Percentiles rank a stretch among this genome's conserved stretches.
Conservation (phyloP, 148 eudicot species). For the Salicornia ramosissima region DNA sequence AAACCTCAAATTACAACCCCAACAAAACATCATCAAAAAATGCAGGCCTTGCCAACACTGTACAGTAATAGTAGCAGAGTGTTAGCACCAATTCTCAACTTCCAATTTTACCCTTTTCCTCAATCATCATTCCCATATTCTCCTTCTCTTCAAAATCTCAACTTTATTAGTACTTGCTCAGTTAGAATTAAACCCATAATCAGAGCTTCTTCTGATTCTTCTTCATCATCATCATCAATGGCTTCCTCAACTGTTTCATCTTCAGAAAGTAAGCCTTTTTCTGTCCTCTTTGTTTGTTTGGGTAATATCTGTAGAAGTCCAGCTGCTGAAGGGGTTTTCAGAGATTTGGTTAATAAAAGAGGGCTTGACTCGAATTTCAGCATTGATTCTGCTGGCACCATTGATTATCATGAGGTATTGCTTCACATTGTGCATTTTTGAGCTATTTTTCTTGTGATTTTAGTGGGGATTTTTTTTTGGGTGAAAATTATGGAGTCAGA, state of each 20-base stretch:
- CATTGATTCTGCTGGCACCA: conserved; percentile 95
- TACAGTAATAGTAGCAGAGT: background rate
- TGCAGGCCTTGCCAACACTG: conserved; percentile 17
- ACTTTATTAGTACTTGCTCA: conserved; percentile 7
- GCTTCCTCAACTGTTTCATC: conserved; percentile 41
- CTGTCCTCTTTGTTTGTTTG: conserved; percentile 85
- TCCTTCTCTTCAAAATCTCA: conserved; percentile 6
- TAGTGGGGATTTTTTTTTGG: background rate
- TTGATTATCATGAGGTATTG: conserved; percentile 75
- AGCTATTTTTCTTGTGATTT: no score
- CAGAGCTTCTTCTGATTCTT: conserved; percentile 7
- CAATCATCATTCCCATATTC: conserved; percentile 12
- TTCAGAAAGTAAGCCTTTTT: conserved; percentile 45
- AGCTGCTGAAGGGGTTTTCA: conserved; percentile 95
- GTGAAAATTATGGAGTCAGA: background rate
- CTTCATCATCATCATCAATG: conserved; percentile 45
- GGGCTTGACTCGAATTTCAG: conserved; percentile 61
- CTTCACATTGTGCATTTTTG: background rate
- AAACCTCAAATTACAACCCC: conserved; percentile 4
- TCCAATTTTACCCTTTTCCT: conserved; percentile 19
- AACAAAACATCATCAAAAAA: conserved; percentile 2
- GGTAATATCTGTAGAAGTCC: conserved; percentile 97
- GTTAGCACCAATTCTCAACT: conserved; percentile 8
- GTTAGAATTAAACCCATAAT: conserved; percentile 18
- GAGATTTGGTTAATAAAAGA: conserved; percentile 56